Evolutionary conservation across 192 early-diverging fungal genomes (phyloP), one percentile per base, ranked within the genome.

Genomic region (Cetraspora pellucida): DNA sequence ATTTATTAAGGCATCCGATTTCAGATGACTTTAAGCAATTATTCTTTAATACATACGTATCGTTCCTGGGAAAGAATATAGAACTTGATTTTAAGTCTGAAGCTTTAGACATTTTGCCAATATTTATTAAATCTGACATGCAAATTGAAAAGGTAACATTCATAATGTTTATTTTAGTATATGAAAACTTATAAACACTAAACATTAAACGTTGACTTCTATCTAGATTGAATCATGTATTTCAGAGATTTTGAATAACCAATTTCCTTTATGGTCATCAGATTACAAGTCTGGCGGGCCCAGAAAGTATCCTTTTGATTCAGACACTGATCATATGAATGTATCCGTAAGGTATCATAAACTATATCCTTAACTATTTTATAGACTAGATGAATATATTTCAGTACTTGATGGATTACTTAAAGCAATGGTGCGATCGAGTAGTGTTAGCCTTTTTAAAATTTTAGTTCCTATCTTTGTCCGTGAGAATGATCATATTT

Each of bases 391-490:
- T 31, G 87, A 89, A 17, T 89, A 90, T 64, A 84, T 84, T 28
- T 68, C 79, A 7, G 80, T 84, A 2, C 83, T 92, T 46, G 82
- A 89, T 58, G 77, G 81, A n/a, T 77, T 93, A 0, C 59, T 93
- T 11, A 77, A 76, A 44, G 82, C 81, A 10, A 79, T 90, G 69
- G 83, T 82, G 11, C 71, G 64, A 2, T 79, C 86, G 1, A 77
- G 80, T 31, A 83, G 78, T 37, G 71, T 77, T 10, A 73, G 58
- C n/a, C 37, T 93, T 5, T 87, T 89, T 58, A 85, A 85, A 60
- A 61, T 81, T 1, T 75, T 91, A 16, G 77, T 89, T 44, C 78
- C 83, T 4, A 82, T 89, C 23, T 76, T 91, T 19, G 85, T 89
- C 49, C 82, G 87, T 43, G 85, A 90, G 30, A 72, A 80, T 2